Conservation (phyloP, 2,329 filamentous ascomycete genomes). For the Mycosphaerella arachidis region DNA sequence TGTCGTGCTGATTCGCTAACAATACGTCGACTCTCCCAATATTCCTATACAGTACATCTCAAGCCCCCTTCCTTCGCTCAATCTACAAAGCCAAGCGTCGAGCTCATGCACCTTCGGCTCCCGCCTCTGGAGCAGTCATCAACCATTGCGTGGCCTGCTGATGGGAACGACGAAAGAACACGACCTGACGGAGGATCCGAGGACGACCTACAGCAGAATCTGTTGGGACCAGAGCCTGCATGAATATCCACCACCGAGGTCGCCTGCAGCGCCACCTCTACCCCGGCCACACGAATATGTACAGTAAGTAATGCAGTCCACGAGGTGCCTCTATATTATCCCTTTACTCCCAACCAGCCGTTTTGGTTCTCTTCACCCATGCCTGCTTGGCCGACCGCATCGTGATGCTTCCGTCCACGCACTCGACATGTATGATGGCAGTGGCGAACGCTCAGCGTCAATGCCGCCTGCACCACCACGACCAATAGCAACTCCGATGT, state of each 20-base stretch:
- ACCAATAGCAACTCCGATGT: neutral
- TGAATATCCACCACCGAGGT: neutral
- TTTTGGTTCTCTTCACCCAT: neutral
- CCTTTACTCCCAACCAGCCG: conserved; percentile 1
- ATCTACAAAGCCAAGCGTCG: neutral
- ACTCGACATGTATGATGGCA: neutral
- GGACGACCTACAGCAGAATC: neutral
- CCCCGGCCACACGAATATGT: neutral
- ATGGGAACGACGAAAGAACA: neutral
- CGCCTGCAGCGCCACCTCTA: neutral
- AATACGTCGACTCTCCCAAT: neutral
- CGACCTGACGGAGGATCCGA: neutral
- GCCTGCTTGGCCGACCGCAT: neutral
- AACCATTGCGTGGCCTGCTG: neutral
- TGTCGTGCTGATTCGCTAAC: neutral
- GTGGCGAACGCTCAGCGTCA: neutral
- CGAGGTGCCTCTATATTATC: neutral
- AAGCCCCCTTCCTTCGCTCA: neutral
- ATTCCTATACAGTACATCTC: too few species aligned
- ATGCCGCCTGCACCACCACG: neutral
- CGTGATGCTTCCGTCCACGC: neutral
- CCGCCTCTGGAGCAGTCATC: neutral
- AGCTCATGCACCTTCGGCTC: neutral
- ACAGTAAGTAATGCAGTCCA: neutral
- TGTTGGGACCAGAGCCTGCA: neutral